A percentile compares a stretch with the other conserved stretches of the same genome.
phyloP scores from a whole-genome alignment of 129 eudicot species.

The Flaveria sonorensis region DNA sequence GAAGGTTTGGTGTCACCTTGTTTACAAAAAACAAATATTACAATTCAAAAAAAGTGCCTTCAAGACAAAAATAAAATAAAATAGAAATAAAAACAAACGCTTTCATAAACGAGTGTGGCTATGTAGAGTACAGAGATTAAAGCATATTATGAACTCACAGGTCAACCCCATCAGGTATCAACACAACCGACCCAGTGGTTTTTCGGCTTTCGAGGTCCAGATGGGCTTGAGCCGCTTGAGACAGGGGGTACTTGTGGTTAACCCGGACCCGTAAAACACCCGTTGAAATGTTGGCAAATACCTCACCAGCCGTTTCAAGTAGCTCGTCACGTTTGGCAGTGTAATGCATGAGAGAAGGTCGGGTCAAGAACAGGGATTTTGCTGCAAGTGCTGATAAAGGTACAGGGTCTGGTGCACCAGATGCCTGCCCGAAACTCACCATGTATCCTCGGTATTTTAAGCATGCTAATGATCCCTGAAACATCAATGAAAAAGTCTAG shows the following conservation, averaged over 20 bases:
- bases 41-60: not conserved
- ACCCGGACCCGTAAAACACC: conserved; percentile 66
- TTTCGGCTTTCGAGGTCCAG: conserved; percentile 67
- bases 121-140: not conserved
- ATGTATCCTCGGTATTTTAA: conserved; percentile 67
- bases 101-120: not conserved
- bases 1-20: not conserved
- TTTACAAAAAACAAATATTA: not conserved
- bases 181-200: conserved; percentile 69
- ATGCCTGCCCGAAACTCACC: conserved; percentile 76
- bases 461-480: conserved; percentile 78
- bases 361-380: conserved; percentile 63
- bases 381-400: conserved; percentile 62
- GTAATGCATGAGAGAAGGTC: conserved; percentile 72
- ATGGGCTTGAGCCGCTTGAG: conserved; percentile 76
- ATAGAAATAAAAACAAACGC: not conserved
- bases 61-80: not conserved
- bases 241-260: conserved; percentile 66
- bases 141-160: conserved; percentile 12
- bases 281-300: conserved; percentile 49
- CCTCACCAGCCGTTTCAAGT: conserved; percentile 69
- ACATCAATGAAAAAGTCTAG: not conserved
- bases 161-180: conserved; percentile 61
- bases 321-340: conserved; percentile 63
- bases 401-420: conserved; percentile 66